Evolutionary conservation across 345 rosid genomes (phyloP).

Genomic region (Eucalyptus camaldulensis): DNA sequence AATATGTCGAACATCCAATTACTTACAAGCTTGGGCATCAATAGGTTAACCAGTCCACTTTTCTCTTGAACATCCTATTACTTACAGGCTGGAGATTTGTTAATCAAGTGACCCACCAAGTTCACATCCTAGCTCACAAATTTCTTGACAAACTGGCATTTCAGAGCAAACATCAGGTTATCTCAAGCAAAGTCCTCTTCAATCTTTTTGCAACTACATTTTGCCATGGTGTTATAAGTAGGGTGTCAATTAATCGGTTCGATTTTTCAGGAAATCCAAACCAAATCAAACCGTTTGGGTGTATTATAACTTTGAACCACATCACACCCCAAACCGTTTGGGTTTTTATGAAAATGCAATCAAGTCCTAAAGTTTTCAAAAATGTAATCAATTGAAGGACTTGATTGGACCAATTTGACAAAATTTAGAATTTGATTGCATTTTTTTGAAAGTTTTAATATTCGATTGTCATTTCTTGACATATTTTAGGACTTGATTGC

Average conservation of each 20-base stretch:
- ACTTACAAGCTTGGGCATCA: background rate
- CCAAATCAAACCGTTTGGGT: fast-evolving
- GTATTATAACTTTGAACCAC: too few relatives aligned
- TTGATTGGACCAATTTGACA: too few relatives aligned
- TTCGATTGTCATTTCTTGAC: too few relatives aligned
- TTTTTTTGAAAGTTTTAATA: too few relatives aligned
- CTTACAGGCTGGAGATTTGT: background rate
- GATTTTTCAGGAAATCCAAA: background rate
- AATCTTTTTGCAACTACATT: background rate
- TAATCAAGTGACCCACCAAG: background rate
- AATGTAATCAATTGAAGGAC: too few relatives aligned
- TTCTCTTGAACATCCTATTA: background rate
- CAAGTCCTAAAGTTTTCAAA: too few relatives aligned
- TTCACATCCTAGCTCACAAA: background rate
- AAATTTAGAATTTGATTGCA: too few relatives aligned
- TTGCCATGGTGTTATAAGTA: background rate
- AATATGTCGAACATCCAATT: background rate
- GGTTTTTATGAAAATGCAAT: too few relatives aligned
- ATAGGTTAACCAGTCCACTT: background rate
- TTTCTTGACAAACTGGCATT: background rate
- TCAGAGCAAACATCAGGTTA: background rate
- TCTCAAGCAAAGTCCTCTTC: background rate
- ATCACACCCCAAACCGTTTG: too few relatives aligned
- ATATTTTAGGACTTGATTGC: too few relatives aligned
- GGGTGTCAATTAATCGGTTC: background rate